These are phyloP conservation scores for Zymoseptoria brevis DNA, from an alignment of 2,329 filamentous ascomycete genomes.

Conservation along the genomic window DNA sequence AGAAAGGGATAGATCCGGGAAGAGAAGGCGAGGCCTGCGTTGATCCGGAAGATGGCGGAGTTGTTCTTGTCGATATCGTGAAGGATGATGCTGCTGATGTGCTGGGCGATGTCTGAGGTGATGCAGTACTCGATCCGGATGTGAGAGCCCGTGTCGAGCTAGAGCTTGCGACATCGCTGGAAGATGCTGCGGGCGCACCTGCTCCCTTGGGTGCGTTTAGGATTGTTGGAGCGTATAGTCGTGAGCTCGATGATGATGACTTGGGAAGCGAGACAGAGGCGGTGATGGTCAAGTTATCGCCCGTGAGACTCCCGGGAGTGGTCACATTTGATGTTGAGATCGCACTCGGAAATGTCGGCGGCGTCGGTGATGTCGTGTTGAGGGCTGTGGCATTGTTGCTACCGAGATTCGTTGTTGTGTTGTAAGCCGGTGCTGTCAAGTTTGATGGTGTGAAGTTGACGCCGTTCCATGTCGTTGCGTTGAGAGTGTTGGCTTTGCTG, in stretches of 20 bases:
- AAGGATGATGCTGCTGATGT: not conserved
- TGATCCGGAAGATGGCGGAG: not conserved
- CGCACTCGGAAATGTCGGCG: not conserved
- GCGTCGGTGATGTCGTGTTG: not conserved
- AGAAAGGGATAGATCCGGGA: not conserved
- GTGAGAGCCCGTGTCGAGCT: not conserved
- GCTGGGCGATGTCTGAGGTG: not conserved
- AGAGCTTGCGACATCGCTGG: not conserved
- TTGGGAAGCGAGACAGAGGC: not conserved
- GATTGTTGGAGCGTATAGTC: not conserved
- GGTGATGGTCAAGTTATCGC: not conserved
- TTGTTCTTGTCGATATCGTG: not conserved
- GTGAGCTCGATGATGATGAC: not conserved
- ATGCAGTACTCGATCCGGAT: not conserved
- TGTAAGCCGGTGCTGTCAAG: not conserved
- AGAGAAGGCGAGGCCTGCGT: not conserved
- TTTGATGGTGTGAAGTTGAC: not conserved
- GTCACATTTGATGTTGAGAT: not conserved
- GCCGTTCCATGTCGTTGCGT: constrained; percentile 13
- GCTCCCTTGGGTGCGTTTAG: not conserved
- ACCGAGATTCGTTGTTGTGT: not conserved
- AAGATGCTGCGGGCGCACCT: not conserved
- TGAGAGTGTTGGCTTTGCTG: constrained; percentile 15
- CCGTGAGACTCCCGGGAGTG: not conserved
- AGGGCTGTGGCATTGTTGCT: not conserved